These are phyloP conservation scores for Phytopythium boreale DNA, from an alignment of 352 stramenopile genomes.

Conservation along the genomic window DNA sequence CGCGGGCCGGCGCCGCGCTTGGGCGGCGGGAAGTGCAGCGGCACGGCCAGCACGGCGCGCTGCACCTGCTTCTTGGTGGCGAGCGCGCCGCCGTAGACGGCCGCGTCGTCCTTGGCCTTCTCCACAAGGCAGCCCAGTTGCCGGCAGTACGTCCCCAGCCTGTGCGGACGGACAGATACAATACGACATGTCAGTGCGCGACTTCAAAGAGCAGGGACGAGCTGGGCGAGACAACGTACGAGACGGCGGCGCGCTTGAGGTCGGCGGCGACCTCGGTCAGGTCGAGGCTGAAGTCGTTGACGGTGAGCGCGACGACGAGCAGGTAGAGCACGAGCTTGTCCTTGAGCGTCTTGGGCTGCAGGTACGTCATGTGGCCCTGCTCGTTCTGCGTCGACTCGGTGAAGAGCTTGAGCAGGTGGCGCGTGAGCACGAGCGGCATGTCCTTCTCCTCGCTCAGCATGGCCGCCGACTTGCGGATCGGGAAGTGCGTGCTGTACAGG, in stretches of 20 bases:
- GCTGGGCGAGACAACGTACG: conserved; percentile 19
- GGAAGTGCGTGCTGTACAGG: conserved; percentile 59
- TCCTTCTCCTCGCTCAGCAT: conserved; percentile 73
- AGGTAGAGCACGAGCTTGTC: conserved; percentile 81
- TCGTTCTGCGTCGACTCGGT: conserved; percentile 52
- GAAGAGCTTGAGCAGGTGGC: conserved; percentile 69
- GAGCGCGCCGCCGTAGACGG: conserved; percentile 51
- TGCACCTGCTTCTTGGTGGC: conserved; percentile 67
- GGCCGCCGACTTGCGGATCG: conserved; percentile 59
- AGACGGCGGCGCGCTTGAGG: conserved; percentile 53
- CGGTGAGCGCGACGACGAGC: conserved; percentile 67
- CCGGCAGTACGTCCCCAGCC: conserved; percentile 58
- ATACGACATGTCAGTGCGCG: too few species aligned
- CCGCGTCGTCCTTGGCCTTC: conserved; percentile 61
- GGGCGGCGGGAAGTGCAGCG: conserved; percentile 67
- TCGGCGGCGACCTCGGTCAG: conserved; percentile 64
- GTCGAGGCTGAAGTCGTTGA: conserved; percentile 75
- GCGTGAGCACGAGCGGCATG: conserved; percentile 68
- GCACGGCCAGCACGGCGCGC: conserved; percentile 70
- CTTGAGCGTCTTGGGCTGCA: conserved; percentile 75
- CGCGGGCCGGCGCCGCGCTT: conserved; percentile 51
- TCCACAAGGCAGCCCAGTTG: conserved; percentile 75
- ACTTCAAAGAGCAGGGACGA: conserved; percentile 1
- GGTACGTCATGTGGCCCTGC: conserved; percentile 59
- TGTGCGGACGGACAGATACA: conserved; percentile 9